phyloP scores from a whole-genome alignment of 2,329 filamentous ascomycete species.

The Botrytis aclada region DNA sequence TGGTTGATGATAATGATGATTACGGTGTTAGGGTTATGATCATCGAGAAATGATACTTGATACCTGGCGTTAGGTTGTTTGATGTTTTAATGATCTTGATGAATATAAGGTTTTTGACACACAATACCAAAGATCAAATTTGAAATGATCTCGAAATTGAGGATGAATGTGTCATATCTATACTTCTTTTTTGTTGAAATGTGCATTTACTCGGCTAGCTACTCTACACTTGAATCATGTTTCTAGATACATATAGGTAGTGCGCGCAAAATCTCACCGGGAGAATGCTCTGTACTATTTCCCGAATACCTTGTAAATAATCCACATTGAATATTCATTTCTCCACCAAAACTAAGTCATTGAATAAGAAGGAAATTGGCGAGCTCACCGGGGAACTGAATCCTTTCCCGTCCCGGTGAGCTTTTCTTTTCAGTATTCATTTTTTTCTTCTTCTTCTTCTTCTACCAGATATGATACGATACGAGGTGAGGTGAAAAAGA shows the following conservation, averaged over 20 bases:
- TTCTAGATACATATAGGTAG: not conserved
- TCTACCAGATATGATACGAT: not conserved
- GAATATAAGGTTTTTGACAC: not conserved
- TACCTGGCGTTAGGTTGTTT: not conserved
- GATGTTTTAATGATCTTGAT: conserved; percentile 14
- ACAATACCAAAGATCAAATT: not conserved
- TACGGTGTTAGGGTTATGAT: not conserved
- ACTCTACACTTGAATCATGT: not conserved
- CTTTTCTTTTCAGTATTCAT: not conserved
- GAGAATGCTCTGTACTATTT: not conserved
- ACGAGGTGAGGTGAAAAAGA: not conserved
- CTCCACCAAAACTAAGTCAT: not conserved
- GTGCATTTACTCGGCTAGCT: not conserved
- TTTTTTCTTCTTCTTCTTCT: too few relatives aligned
- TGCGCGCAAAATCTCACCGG: not conserved
- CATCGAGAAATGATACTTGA: not conserved
- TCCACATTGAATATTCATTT: not conserved
- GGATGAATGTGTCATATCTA: not conserved
- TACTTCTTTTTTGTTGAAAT: not conserved
- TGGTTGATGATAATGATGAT: conserved; percentile 11
- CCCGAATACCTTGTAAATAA: too few relatives aligned
- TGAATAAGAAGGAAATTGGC: not conserved
- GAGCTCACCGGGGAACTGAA: not conserved
- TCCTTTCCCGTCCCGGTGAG: not conserved
- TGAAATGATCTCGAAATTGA: not conserved